Evolutionary conservation across 805 yeast species (phyloP).

Genomic region (Torulaspora quercuum): DNA sequence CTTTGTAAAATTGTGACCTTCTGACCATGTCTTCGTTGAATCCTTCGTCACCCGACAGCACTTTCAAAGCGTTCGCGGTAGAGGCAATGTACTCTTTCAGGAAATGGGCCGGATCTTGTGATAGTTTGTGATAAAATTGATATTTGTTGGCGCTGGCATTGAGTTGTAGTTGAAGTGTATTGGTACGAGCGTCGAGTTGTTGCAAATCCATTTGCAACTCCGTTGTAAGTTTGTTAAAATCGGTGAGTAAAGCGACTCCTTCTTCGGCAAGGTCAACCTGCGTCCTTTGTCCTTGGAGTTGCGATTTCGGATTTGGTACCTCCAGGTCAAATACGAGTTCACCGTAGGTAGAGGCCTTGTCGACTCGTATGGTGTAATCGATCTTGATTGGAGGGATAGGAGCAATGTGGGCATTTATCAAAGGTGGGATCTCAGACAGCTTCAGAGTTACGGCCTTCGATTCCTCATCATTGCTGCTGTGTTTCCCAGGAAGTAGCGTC

Average conservation of each 20-base stretch:
- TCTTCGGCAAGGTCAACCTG: conserved; percentile 31
- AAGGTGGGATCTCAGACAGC: conserved; percentile 49
- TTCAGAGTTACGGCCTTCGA: conserved; percentile 21
- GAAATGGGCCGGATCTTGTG: conserved; percentile 74
- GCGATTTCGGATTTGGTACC: conserved; percentile 42
- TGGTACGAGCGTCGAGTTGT: conserved; percentile 43
- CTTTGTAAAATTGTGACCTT: conserved; percentile 67
- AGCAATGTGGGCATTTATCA: conserved; percentile 51
- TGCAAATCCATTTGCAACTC: conserved; percentile 41
- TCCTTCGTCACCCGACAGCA: conserved; percentile 85
- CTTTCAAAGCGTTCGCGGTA: conserved; percentile 80
- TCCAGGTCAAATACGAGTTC: conserved; percentile 75
- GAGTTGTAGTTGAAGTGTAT: conserved; percentile 47
- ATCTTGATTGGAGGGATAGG: conserved; percentile 80
- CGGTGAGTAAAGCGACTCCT: conserved; percentile 31
- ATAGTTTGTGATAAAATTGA: conserved; percentile 69
- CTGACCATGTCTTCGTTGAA: conserved; percentile 86
- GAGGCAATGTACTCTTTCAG: conserved; percentile 71
- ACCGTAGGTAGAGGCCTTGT: conserved; percentile 73
- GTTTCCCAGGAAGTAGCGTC: conserved; percentile 37
- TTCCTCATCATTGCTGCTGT: conserved; percentile 5
- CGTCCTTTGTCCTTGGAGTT: conserved; percentile 36
- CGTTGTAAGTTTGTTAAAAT: conserved; percentile 31
- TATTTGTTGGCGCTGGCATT: conserved; percentile 59
- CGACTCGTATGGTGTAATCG: conserved; percentile 73